These are phyloP conservation scores for Coemansia sp. DNA, from an alignment of 192 early-diverging fungal species.

Conservation along the genomic window DNA sequence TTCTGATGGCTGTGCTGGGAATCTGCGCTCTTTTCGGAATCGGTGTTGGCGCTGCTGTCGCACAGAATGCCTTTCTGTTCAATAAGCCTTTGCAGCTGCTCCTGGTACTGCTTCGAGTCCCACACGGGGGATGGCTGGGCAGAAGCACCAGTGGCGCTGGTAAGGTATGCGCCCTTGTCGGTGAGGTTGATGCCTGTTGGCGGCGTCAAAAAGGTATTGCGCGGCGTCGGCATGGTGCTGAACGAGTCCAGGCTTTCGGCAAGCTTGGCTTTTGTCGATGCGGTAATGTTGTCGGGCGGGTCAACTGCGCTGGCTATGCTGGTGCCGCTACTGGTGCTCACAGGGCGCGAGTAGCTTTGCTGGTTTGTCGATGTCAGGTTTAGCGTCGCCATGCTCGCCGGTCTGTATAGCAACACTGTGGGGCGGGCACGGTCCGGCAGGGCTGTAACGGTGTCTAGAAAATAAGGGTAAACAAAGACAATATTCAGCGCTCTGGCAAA, in stretches of 20 bases:
- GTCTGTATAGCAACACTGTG: neutral
- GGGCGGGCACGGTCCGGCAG: neutral
- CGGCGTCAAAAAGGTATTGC: constrained; percentile 50
- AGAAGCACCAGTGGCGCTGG: neutral
- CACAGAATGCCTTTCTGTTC: constrained; percentile 24
- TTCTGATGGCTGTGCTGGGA: neutral
- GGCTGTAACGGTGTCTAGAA: neutral
- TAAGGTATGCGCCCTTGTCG: constrained; percentile 11
- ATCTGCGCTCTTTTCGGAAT: constrained; percentile 2
- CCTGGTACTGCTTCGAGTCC: constrained; percentile 40
- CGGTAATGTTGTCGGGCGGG: constrained; percentile 5
- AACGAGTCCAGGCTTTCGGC: constrained; percentile 44
- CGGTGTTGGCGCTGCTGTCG: neutral
- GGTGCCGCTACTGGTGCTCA: constrained; percentile 46
- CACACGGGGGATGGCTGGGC: constrained; percentile 15
- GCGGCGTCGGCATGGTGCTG: constrained; percentile 52
- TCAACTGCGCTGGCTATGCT: constrained; percentile 39
- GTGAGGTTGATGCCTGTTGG: constrained; percentile 41
- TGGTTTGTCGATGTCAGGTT: constrained; percentile 18
- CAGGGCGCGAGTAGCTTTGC: constrained; percentile 33
- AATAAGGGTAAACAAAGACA: neutral
- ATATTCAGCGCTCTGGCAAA: neutral
- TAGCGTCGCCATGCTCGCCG: constrained; percentile 15
- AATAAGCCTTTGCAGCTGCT: constrained; percentile 42
- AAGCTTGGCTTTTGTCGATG: constrained; percentile 14